Evolutionary conservation across 306 rosid species (phyloP), one percentile per base, ranked within the genome.

Genomic region (Corylus avellana): DNA sequence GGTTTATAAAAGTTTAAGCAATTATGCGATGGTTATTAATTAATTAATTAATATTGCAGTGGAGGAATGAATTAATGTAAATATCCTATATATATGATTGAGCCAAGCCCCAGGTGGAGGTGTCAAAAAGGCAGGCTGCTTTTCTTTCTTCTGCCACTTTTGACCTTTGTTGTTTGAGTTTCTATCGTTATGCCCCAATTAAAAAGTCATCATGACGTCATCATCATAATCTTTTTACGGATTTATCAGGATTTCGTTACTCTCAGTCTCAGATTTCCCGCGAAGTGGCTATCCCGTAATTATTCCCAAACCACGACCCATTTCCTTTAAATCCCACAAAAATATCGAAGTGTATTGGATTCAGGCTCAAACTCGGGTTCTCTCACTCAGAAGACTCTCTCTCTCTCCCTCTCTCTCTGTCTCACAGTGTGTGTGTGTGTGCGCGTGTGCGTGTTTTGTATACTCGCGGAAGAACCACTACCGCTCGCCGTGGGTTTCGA

Each of bases 241-340:
- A 49, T 49, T 49, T 49, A 49, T 49, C 2, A 14, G 11, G 53
- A 49, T 12, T 11, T 49, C 14, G 53, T 49, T 49, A 49, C 13
- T 9, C 0, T 22, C 25, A 22, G 25, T 22, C 25, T 22, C 0
- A 11, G 5, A 49, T 82, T 68, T 77, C 89, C 79, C 80, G 73
- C 66, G n/a, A 4, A 80, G 90, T 88, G 97, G 91, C 88, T 82
- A 5, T 83, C 84, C 32, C 85, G 90, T 62, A 88, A 80, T 64
- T 92, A 54, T 4, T 0, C 3, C 18, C 2, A 42, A 42, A 16
- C 42, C 75, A 12, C 85, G 83, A 69, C 86, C 59, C 3, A 50
- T 77, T 84, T 81, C 59, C 44, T 42, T 71, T 70, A 14, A 50
- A 4, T 11, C 55, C 56, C 78, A 47, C 75, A 49, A 7, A 7